Percentiles rank a stretch among this genome's conserved stretches.
These are phyloP conservation scores for Neonectria magnoliae DNA, from an alignment of 2,329 filamentous ascomycete genomes.

Conservation along the genomic window DNA sequence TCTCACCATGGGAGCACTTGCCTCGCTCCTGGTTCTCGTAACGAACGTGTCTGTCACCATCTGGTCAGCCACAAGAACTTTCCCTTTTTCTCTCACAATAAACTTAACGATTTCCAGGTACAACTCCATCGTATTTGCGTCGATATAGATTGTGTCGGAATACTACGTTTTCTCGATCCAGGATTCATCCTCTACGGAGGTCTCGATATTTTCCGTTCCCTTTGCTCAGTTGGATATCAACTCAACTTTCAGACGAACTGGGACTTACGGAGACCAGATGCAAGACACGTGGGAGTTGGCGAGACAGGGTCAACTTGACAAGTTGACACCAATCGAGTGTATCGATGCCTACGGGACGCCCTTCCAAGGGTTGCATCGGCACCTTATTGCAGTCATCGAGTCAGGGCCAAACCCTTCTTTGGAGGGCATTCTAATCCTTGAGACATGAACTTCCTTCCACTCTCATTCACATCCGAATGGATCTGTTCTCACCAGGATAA, in stretches of 20 bases:
- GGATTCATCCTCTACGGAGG: background rate
- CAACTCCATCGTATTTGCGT: constrained; percentile 24
- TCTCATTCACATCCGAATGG: background rate
- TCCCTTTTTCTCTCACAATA: constrained; percentile 9
- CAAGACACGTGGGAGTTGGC: background rate
- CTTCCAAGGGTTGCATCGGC: constrained; percentile 15
- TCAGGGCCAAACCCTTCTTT: background rate
- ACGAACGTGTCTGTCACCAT: no score
- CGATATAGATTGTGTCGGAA: background rate
- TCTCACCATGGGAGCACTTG: no score
- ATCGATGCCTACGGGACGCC: constrained; percentile 15
- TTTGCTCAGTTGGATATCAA: background rate
- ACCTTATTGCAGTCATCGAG: constrained; percentile 9
- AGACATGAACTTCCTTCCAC: background rate
- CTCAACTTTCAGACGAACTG: no score
- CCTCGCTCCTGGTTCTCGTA: no score
- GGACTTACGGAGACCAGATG: no score
- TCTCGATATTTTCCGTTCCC: background rate
- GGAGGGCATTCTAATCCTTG: background rate
- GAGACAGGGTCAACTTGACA: background rate
- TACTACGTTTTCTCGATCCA: background rate
- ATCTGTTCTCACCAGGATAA: background rate
- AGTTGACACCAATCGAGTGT: constrained; percentile 13
- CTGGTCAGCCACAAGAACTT: no score
- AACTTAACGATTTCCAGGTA: constrained; percentile 1